These are phyloP conservation scores for Ceratocystis smalleyi DNA, from an alignment of 2,329 filamentous ascomycete genomes.

Conservation along the genomic window DNA sequence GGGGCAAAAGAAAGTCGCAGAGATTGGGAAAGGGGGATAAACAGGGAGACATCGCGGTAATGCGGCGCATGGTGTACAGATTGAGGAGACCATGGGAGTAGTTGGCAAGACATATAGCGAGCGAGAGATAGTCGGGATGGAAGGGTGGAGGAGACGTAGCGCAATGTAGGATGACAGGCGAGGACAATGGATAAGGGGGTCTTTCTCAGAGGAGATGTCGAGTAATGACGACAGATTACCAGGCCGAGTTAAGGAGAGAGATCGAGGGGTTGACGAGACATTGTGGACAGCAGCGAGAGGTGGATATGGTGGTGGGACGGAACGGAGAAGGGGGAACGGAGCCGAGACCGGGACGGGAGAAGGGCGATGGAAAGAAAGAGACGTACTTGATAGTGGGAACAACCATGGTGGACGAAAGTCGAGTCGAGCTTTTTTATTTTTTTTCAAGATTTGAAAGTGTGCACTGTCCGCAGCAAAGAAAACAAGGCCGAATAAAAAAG, in stretches of 20 bases:
- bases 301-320: background rate
- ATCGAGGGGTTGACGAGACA: background rate
- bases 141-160: background rate
- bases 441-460: background rate
- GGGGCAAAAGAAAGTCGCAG: background rate
- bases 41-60: background rate
- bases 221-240: background rate
- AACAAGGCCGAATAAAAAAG: background rate
- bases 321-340: background rate
- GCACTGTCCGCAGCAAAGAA: background rate
- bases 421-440: background rate
- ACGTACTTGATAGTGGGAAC: conserved; percentile 51
- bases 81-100: background rate
- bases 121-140: background rate
- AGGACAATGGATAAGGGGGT: background rate
- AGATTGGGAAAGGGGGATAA: background rate
- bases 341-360: background rate
- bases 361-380: background rate
- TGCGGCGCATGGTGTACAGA: background rate
- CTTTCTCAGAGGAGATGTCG: background rate
- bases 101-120: background rate
- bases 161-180: background rate
- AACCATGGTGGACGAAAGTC: conserved; percentile 33
- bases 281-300: background rate
- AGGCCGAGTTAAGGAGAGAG: background rate